Percentiles rank a stretch among this genome's conserved stretches.
These are phyloP conservation scores for Fusarium pseudocircinatum DNA, from an alignment of 2,329 filamentous ascomycete species.

Conservation along the genomic window DNA sequence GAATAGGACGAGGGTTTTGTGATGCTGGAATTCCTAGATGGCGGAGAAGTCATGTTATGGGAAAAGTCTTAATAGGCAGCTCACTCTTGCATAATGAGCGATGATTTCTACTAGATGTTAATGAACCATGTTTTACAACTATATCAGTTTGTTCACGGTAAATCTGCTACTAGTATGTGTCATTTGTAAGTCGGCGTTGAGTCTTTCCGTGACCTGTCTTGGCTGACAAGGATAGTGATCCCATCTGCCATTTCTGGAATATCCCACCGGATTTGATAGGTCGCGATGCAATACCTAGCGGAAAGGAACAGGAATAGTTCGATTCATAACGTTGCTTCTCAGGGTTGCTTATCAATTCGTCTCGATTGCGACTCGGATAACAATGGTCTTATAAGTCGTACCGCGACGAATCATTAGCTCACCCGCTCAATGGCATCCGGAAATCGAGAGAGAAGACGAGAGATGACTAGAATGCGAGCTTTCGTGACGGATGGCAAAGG, in stretches of 20 bases:
- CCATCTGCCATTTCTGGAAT: neutral
- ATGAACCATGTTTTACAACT: slow-evolving; percentile 1
- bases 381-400: neutral
- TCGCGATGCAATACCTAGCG: neutral
- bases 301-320: neutral
- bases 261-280: neutral
- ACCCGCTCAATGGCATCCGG: neutral
- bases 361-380: fast-evolving
- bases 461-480: slow-evolving; percentile 1
- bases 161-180: neutral
- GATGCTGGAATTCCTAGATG: neutral
- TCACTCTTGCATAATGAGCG: slow-evolving; percentile 27
- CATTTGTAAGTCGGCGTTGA: neutral
- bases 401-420: neutral
- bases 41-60: neutral
- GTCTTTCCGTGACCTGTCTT: neutral
- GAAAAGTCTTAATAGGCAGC: slow-evolving; percentile 10
- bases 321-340: neutral
- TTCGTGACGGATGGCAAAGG: slow-evolving; percentile 3
- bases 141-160: neutral
- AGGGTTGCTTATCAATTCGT: neutral
- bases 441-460: no score
- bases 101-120: slow-evolving; percentile 19
- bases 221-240: neutral
- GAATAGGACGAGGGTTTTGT: neutral